A percentile compares a stretch with the other conserved stretches of the same genome.
phyloP scores from a whole-genome alignment of 768 basidiomycete species.

The Mycena belliarum region DNA sequence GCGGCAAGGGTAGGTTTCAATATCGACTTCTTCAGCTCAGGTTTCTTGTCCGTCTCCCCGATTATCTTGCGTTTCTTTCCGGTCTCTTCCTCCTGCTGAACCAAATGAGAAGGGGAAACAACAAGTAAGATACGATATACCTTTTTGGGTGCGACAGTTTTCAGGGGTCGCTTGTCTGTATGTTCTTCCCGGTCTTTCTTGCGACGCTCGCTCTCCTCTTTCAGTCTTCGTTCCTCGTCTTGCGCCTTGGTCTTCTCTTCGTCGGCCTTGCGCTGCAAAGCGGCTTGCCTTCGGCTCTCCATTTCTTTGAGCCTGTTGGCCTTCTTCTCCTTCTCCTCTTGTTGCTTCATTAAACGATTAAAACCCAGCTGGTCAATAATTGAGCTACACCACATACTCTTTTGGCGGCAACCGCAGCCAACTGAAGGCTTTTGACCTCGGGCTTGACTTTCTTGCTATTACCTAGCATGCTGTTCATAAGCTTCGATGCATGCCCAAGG shows the following conservation, averaged over 20 bases:
- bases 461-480: conserved; percentile 67
- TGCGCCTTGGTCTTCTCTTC: conserved; percentile 65
- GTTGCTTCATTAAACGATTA: conserved; percentile 58
- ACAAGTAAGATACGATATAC: conserved; percentile 28
- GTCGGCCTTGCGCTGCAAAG: conserved; percentile 72
- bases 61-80: conserved; percentile 71
- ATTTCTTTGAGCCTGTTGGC: conserved; percentile 72
- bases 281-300: conserved; percentile 77
- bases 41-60: conserved; percentile 55
- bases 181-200: conserved; percentile 83
- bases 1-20: conserved; percentile 44
- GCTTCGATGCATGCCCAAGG: conserved; percentile 68
- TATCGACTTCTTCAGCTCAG: conserved; percentile 60
- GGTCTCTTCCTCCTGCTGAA: conserved; percentile 61
- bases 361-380: conserved; percentile 8
- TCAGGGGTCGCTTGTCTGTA: conserved; percentile 64
- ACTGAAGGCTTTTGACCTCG: conserved; percentile 80
- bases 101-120: conserved; percentile 1
- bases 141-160: conserved; percentile 56
- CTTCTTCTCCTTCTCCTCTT: conserved; percentile 85
- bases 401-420: conserved; percentile 82
- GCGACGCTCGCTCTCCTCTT: conserved; percentile 72
- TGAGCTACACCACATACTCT: conserved; percentile 66
- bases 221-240: conserved; percentile 72
- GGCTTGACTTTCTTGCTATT: conserved; percentile 70